A percentile compares a stretch with the other conserved stretches of the same genome.
Conservation (phyloP, 176 grass and related monocot species). For the Paspalum vaginatum region DNA sequence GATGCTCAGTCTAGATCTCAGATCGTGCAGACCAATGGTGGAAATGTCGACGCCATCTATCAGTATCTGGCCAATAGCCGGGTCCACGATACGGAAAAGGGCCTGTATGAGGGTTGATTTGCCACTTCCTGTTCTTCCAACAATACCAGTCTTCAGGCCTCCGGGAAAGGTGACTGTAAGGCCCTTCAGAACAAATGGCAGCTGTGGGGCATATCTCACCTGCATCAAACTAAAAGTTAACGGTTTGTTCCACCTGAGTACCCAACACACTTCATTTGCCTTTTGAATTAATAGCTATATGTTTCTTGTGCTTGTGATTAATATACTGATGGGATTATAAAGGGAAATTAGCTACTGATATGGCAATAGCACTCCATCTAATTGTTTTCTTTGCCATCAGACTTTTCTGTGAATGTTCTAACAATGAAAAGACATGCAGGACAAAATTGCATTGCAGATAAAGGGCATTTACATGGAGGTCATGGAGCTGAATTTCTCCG, state of each 20-base stretch:
- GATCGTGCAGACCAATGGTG: slow-evolving; percentile 87
- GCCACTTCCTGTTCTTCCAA: slow-evolving; percentile 91
- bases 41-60: slow-evolving; percentile 77
- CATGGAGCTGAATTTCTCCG: slow-evolving; percentile 63
- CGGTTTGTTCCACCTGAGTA: neutral
- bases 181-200: slow-evolving; percentile 82
- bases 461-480: slow-evolving; percentile 59
- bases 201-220: slow-evolving; percentile 69
- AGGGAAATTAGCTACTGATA: too few species aligned
- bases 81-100: slow-evolving; percentile 87
- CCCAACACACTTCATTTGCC: neutral
- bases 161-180: slow-evolving; percentile 70
- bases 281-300: neutral
- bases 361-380: neutral
- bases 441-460: neutral
- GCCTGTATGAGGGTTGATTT: slow-evolving; percentile 93
- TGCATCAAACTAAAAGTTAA: slow-evolving; percentile 45
- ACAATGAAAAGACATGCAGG: neutral
- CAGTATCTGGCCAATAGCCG: slow-evolving; percentile 67
- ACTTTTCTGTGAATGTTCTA: neutral
- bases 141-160: slow-evolving; percentile 85
- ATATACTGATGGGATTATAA: neutral
- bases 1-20: slow-evolving; percentile 82
- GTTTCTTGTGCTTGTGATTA: neutral
- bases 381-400: neutral